Base-by-base conservation (phyloP, 2,329 filamentous ascomycete species). In the Hortaea sp. region DNA sequence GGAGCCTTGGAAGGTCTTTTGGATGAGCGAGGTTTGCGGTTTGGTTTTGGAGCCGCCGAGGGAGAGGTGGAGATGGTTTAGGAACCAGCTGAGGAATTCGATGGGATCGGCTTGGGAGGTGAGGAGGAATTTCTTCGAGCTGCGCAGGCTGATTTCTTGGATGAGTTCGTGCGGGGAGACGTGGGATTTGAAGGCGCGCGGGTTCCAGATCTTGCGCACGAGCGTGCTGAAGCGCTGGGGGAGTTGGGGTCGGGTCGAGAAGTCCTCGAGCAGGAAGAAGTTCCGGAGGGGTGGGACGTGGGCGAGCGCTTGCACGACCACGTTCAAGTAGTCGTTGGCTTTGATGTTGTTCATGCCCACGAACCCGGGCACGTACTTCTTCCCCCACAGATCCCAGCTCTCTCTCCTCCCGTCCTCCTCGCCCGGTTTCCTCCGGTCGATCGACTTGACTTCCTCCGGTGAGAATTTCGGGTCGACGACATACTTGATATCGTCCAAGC, bases 341-440 rank as follows among this genome's bases (percentile, higher is more conserved):
- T 98, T 98, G 75, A 98, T 95, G 69, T 98, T 98, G 75, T 98
- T 98, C 86, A 98, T 94, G 55, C 92, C 92, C 50, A 98, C 88
- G 63, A 89, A 98, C 5, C 92, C 90, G 13, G 92, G 92, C 54
- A 83, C 83, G 68, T 98, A 98, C 63, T 85, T 81, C 66, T 84
- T 86, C 52, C 88, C 88, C 42, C 75, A 74, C 38, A 97, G 75
- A 59, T 94, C 90, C 77, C 83, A 88, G 39, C 80, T 78, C 12
- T 71, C 74, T 60, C 75, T 74, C 20, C 20, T 20, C 20, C 20
- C 20, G 2, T 20, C 20, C 20, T 20, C 20, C 20, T 20, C 20
- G 20, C 20, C 20, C 44, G 72, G 70, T 54, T 75, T 74, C 44
- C 72, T 70, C 54, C 52, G 46, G 68, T 97, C 92, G 54, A 97